Percentiles rank a stretch among this genome's conserved stretches.
phyloP scores from a whole-genome alignment of 2,329 filamentous ascomycete species.

The Stagonosporopsis tanaceti region DNA sequence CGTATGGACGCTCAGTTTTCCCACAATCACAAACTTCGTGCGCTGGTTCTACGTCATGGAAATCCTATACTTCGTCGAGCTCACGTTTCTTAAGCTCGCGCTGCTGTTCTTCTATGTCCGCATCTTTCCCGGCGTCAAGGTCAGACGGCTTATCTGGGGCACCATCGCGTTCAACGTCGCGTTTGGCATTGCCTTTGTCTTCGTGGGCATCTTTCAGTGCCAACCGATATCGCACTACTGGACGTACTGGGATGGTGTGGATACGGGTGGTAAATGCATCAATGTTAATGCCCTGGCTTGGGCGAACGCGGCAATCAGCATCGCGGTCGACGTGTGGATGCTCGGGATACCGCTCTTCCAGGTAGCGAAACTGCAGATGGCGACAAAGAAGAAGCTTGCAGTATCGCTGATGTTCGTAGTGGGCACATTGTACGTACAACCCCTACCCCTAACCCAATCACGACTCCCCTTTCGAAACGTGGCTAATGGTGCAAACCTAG shows the following conservation, averaged over 20 bases:
- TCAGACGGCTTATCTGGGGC: neutral
- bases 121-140: conserved; percentile 34
- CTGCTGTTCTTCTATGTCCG: conserved; percentile 36
- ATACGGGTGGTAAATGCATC: conserved; percentile 32
- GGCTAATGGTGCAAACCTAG: neutral
- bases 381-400: neutral
- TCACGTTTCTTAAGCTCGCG: conserved; percentile 33
- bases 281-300: conserved; percentile 44
- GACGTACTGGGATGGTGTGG: conserved; percentile 33
- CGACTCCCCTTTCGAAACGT: no score
- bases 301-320: conserved; percentile 40
- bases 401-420: neutral
- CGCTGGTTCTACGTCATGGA: conserved; percentile 36
- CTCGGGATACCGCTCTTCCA: conserved; percentile 25
- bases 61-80: conserved; percentile 39
- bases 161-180: neutral
- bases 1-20: conserved; percentile 56
- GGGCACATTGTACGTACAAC: neutral
- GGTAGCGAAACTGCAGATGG: neutral
- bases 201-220: conserved; percentile 39
- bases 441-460: no score
- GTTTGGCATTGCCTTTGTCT: conserved; percentile 23
- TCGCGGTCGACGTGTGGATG: conserved; percentile 32
- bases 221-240: conserved; percentile 41
- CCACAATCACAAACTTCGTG: conserved; percentile 53